Conservation (phyloP, 352 stramenopile species). For the Hyaloperonospora brassicae region DNA sequence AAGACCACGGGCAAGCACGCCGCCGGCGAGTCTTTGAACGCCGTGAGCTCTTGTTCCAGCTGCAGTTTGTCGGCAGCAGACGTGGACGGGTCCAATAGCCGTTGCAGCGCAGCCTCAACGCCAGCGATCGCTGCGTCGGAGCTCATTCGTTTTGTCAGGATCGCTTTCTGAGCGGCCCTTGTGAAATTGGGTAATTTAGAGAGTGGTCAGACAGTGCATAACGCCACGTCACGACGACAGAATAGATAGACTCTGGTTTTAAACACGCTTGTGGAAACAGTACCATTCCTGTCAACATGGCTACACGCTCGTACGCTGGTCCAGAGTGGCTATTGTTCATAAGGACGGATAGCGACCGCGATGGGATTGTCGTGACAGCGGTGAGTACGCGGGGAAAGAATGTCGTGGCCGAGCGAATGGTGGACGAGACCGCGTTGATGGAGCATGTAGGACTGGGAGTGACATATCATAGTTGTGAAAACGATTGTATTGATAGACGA, state of each 20-base stretch:
- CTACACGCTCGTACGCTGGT: slow-evolving; percentile 31
- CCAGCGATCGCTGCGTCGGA: slow-evolving; percentile 40
- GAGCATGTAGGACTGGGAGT: slow-evolving; percentile 24
- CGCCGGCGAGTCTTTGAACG: slow-evolving; percentile 45
- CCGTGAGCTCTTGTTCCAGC: slow-evolving; percentile 51
- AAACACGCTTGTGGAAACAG: neutral
- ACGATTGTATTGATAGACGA: no score
- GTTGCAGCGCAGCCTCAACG: slow-evolving; percentile 49
- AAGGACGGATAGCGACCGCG: slow-evolving; percentile 11
- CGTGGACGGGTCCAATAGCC: slow-evolving; percentile 54
- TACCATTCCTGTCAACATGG: neutral
- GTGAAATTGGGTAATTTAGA: neutral
- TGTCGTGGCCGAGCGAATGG: slow-evolving; percentile 30
- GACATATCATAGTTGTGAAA: neutral
- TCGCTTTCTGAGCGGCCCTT: neutral
- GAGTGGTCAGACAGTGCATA: neutral
- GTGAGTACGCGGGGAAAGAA: slow-evolving; percentile 12
- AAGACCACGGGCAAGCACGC: slow-evolving; percentile 61
- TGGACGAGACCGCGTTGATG: slow-evolving; percentile 26
- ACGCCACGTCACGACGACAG: neutral
- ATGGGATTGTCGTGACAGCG: slow-evolving; percentile 29
- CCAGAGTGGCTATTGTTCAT: slow-evolving; percentile 42
- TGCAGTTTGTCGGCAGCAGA: slow-evolving; percentile 35
- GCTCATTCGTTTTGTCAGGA: slow-evolving; percentile 10
- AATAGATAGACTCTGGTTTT: neutral